Conservation (phyloP, 192 early-diverging fungal species). For the Coemansia sp. region DNA sequence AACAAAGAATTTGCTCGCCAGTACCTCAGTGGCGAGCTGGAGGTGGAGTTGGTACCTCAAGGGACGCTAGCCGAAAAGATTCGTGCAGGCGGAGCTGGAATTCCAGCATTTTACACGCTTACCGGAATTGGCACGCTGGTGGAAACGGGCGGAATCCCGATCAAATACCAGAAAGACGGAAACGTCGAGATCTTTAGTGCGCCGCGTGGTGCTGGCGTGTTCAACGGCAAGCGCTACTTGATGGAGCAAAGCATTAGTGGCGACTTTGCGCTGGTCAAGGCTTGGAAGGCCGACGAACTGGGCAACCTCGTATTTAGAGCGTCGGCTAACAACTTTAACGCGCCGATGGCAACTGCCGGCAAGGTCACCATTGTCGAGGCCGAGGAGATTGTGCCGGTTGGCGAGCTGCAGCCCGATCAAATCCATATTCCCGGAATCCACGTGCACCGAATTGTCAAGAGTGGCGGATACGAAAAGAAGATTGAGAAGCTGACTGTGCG, state of each 20-base stretch:
- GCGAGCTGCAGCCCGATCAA: slow-evolving; percentile 58
- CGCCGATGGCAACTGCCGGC: slow-evolving; percentile 62
- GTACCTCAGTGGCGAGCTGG: slow-evolving; percentile 68
- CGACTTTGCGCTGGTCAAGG: slow-evolving; percentile 70
- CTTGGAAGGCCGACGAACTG: slow-evolving; percentile 70
- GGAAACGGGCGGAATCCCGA: slow-evolving; percentile 63
- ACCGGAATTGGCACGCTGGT: slow-evolving; percentile 65
- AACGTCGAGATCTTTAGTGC: slow-evolving; percentile 50
- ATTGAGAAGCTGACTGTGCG: slow-evolving; percentile 56
- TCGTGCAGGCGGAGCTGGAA: slow-evolving; percentile 69
- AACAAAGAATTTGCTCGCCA: slow-evolving; percentile 73
- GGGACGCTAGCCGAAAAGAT: slow-evolving; percentile 69
- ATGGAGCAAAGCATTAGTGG: slow-evolving; percentile 69
- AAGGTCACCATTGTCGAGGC: slow-evolving; percentile 68
- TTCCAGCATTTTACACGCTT: slow-evolving; percentile 64
- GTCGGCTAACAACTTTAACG: slow-evolving; percentile 72
- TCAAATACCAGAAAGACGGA: slow-evolving; percentile 60
- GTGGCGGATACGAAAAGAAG: slow-evolving; percentile 60
- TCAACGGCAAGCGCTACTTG: slow-evolving; percentile 58
- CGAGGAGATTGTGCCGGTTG: slow-evolving; percentile 67
- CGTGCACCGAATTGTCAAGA: slow-evolving; percentile 64
- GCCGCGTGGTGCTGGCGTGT: slow-evolving; percentile 58
- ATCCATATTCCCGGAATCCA: slow-evolving; percentile 71
- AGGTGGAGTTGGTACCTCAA: slow-evolving; percentile 69
- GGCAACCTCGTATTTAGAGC: slow-evolving; percentile 66